These are phyloP conservation scores for Daldinia caldariorum DNA, from an alignment of 495 filamentous ascomycete species.

Conservation along the genomic window DNA sequence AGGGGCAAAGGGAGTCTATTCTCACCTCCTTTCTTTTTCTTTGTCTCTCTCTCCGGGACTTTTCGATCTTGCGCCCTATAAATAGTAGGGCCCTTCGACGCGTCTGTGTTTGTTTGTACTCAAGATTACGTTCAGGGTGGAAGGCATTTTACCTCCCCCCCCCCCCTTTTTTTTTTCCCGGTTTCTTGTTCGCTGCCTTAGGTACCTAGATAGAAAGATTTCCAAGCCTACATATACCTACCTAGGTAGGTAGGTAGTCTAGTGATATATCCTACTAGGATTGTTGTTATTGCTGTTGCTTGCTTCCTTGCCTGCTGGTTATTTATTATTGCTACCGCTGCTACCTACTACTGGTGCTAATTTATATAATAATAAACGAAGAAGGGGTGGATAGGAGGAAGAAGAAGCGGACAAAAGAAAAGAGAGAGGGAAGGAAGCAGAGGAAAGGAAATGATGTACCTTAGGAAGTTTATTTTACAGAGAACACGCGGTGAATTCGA, in stretches of 20 bases:
- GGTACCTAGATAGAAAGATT: background rate
- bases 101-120: background rate
- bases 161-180: no score
- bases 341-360: background rate
- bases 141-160: background rate
- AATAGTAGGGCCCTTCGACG: background rate
- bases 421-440: background rate
- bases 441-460: no score
- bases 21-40: background rate
- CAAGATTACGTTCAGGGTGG: slow-evolving; percentile 18
- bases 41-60: background rate
- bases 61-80: background rate
- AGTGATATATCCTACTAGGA: no score
- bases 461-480: no score
- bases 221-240: no score
- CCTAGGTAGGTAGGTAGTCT: background rate
- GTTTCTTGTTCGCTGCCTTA: background rate
- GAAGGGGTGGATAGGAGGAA: background rate
- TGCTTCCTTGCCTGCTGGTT: background rate
- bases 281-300: background rate
- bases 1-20: background rate
- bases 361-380: background rate
- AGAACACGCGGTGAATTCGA: no score
- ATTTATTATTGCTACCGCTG: background rate
- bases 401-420: background rate